phyloP scores from a whole-genome alignment of 2,329 filamentous ascomycete species.

The Aureobasidium sp. region DNA sequence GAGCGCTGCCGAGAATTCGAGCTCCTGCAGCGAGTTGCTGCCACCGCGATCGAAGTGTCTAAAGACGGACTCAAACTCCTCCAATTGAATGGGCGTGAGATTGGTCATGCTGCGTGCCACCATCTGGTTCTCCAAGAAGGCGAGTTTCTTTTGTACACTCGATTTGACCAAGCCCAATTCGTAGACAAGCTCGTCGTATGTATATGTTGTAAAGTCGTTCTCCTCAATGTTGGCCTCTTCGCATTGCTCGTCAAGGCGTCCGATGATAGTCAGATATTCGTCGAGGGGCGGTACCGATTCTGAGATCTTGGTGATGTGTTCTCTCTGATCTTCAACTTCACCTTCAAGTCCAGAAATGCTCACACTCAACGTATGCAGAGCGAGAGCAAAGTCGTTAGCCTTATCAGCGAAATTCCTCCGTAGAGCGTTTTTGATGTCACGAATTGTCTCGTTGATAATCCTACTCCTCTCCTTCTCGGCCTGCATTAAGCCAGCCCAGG shows the following conservation, averaged over 20 bases:
- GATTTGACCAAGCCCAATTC: constrained; percentile 86
- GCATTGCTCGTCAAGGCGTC: constrained; percentile 78
- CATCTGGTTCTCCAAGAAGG: constrained; percentile 97
- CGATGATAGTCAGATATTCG: constrained; percentile 82
- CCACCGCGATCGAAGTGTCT: constrained; percentile 93
- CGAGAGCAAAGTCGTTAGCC: constrained; percentile 94
- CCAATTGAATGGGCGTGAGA: constrained; percentile 91
- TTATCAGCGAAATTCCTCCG: constrained; percentile 93
- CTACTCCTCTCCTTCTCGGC: constrained; percentile 84
- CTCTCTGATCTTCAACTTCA: constrained; percentile 88
- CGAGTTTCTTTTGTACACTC: constrained; percentile 90
- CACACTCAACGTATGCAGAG: constrained; percentile 87
- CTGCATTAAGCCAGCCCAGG: constrained; percentile 73
- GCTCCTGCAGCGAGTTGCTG: constrained; percentile 80
- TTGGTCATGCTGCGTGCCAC: constrained; percentile 98
- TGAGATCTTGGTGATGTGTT: constrained; percentile 77
- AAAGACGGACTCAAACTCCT: constrained; percentile 98
- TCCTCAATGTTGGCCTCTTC: constrained; percentile 97
- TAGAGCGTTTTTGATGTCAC: constrained; percentile 95
- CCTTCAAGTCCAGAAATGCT: constrained; percentile 96
- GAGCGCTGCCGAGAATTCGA: constrained; percentile 92
- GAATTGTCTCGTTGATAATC: constrained; percentile 94
- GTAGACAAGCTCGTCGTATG: constrained; percentile 91
- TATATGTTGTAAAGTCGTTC: constrained; percentile 99
- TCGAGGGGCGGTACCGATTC: constrained; percentile 85